Conservation (phyloP, 2,329 filamentous ascomycete genomes). For the Verticillium dahliae region DNA sequence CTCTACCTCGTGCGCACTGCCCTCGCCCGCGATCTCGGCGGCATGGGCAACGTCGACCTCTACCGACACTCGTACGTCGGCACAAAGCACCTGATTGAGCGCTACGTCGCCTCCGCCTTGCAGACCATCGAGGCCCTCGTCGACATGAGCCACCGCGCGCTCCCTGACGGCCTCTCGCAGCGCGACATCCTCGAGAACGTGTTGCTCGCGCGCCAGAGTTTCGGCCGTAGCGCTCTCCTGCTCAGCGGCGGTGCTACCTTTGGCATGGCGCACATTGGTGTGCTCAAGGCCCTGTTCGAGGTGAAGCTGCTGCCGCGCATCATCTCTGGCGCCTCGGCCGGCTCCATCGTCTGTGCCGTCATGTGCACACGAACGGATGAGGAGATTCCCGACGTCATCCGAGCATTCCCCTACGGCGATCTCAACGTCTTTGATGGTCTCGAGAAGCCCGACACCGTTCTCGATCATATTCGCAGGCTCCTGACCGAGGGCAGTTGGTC, state of each 20-base stretch:
- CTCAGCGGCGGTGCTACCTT: constrained; percentile 84
- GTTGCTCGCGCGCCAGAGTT: constrained; percentile 68
- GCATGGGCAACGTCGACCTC: constrained; percentile 75
- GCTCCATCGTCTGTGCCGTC: constrained; percentile 78
- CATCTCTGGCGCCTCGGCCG: constrained; percentile 81
- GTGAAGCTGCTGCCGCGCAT: constrained; percentile 72
- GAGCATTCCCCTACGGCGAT: constrained; percentile 71
- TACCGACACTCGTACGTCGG: constrained; percentile 82
- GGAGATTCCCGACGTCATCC: constrained; percentile 64
- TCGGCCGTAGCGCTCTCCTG: constrained; percentile 76
- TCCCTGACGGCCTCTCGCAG: constrained; percentile 49
- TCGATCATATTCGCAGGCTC: constrained; percentile 64
- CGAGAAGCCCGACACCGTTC: constrained; percentile 50
- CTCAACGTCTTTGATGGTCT: constrained; percentile 70
- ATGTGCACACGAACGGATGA: constrained; percentile 73
- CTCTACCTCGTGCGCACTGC: constrained; percentile 74
- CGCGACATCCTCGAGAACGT: constrained; percentile 60
- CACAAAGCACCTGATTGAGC: constrained; percentile 80
- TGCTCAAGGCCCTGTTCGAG: constrained; percentile 75
- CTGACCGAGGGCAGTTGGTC: constrained; percentile 79
- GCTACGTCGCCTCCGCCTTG: constrained; percentile 75
- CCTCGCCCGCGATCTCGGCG: constrained; percentile 73
- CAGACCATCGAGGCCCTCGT: constrained; percentile 68
- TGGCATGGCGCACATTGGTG: constrained; percentile 87
- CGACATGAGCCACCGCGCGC: constrained; percentile 43